Evolutionary conservation across 805 yeast species (phyloP), one percentile per base, ranked within the genome.

Genomic region (Schizosaccharomyces cryophilus): DNA sequence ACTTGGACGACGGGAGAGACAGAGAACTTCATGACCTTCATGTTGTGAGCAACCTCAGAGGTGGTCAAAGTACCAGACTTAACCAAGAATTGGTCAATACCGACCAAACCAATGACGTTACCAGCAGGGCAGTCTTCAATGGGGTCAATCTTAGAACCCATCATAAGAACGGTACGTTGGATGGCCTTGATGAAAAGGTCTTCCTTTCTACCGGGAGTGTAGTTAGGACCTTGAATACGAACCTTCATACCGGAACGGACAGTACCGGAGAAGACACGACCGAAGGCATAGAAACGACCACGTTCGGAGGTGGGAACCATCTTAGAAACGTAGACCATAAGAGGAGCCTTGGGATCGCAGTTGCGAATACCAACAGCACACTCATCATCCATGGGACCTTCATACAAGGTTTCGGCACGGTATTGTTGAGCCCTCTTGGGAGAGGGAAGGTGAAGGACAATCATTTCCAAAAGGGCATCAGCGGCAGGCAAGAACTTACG

Each of bases 251-350:
- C 98, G 72, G 96, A 87, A 77, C 79, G 86, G 73, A 93, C 96
- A 73, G 97, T 90, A 88, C 98, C 98, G 71, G 97, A 86, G 81
- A 90, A 90, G 75, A 90, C 97, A 83, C 98, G 93, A 79, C 98
- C 98, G 81, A 90, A 93, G 74, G 98, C 98, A 85, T 88, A 90
- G 95, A 90, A 90, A 81, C 98, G 88, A 84, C 98, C 98, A 83
- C 90, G 93, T 79, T 90, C 98, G 71, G 97, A 90, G 75, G 98
- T 90, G 78, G 98, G 98, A 70, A 90, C 97, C 98, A 90, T 90
- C 95, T 90, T 90, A 79, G 97, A 93, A 73, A 90, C 93, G 88
- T 90, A 90, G 74, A 90, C 83, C 98, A 90, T 90, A 74, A 90
- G 85, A 75, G 90, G 97, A 71, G 95, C 95, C 73, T 77, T 84